These are phyloP conservation scores for Lentinula detonsa DNA, from an alignment of 768 basidiomycete genomes.

Conservation along the genomic window DNA sequence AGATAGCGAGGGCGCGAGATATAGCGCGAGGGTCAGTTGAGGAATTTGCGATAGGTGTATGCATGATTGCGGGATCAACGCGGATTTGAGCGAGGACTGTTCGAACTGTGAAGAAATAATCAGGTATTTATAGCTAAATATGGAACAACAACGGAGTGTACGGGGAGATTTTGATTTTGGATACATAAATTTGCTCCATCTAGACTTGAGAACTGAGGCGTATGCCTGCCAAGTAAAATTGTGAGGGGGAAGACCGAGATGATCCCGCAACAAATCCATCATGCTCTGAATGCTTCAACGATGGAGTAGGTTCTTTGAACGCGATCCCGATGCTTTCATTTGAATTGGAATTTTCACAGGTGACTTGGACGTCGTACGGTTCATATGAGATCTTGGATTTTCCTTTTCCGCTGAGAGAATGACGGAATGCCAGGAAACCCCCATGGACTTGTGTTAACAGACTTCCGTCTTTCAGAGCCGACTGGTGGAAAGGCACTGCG, in stretches of 20 bases:
- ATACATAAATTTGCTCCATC: slow-evolving; percentile 6
- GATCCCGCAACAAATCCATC: not conserved
- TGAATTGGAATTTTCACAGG: no score
- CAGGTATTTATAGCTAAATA: not conserved
- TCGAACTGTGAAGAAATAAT: slow-evolving; percentile 14
- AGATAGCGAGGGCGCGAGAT: slow-evolving; percentile 31
- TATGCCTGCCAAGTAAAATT: slow-evolving; percentile 24
- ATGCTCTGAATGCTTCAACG: slow-evolving; percentile 11
- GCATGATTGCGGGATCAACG: slow-evolving; percentile 25
- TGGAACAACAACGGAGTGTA: slow-evolving; percentile 12
- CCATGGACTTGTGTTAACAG: slow-evolving; percentile 22
- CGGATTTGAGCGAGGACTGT: slow-evolving; percentile 30
- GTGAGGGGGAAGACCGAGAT: not conserved
- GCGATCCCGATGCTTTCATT: not conserved
- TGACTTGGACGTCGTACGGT: slow-evolving; percentile 28
- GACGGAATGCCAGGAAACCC: slow-evolving; percentile 30
- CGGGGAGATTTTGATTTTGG: slow-evolving; percentile 15
- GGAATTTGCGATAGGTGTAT: slow-evolving; percentile 25
- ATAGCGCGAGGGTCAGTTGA: slow-evolving; percentile 28
- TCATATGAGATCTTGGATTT: slow-evolving; percentile 15
- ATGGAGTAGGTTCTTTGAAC: slow-evolving; percentile 19
- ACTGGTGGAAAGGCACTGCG: not conserved
- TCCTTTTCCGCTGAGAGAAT: slow-evolving; percentile 10
- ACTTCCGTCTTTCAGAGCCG: slow-evolving; percentile 19
- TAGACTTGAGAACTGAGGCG: slow-evolving; percentile 15